Evolutionary conservation across 495 filamentous ascomycete genomes (phyloP).

Genomic region (Xylaria acuta): DNA sequence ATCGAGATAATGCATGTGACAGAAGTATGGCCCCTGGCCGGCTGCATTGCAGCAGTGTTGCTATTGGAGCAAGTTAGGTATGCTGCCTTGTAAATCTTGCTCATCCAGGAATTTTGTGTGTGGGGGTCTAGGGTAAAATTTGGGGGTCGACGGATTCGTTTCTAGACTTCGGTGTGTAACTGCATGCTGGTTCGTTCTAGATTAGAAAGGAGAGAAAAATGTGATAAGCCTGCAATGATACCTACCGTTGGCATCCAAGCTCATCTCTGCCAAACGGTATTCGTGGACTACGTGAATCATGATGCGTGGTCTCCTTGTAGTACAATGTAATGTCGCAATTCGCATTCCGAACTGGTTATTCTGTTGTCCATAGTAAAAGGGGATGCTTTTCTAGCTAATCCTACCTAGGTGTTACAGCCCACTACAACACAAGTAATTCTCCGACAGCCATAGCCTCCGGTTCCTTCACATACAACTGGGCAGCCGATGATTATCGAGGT

Average conservation of each 20-base stretch:
- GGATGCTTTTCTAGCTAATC: too few species aligned
- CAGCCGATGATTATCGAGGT: neutral
- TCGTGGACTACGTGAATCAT: neutral
- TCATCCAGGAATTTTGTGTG: neutral
- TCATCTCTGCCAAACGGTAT: neutral
- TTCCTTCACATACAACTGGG: neutral
- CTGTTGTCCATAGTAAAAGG: too few species aligned
- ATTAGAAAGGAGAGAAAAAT: neutral
- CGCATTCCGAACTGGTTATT: neutral
- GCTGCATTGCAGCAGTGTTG: neutral
- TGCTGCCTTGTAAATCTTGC: neutral
- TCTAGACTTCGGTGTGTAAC: neutral
- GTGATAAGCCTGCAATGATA: neutral
- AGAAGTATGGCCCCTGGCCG: neutral
- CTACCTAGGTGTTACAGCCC: neutral
- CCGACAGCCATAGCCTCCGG: too few species aligned
- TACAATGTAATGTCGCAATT: neutral
- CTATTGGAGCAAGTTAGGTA: neutral
- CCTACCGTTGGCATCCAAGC: neutral
- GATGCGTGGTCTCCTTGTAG: neutral
- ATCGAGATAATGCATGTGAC: conserved; percentile 19
- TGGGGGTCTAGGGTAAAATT: neutral
- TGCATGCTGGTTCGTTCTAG: neutral
- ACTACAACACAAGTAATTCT: neutral
- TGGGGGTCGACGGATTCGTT: neutral